A percentile compares a stretch with the other conserved stretches of the same genome.
Evolutionary conservation across 345 rosid genomes (phyloP).

Genomic region (Lepidium aucheri): DNA sequence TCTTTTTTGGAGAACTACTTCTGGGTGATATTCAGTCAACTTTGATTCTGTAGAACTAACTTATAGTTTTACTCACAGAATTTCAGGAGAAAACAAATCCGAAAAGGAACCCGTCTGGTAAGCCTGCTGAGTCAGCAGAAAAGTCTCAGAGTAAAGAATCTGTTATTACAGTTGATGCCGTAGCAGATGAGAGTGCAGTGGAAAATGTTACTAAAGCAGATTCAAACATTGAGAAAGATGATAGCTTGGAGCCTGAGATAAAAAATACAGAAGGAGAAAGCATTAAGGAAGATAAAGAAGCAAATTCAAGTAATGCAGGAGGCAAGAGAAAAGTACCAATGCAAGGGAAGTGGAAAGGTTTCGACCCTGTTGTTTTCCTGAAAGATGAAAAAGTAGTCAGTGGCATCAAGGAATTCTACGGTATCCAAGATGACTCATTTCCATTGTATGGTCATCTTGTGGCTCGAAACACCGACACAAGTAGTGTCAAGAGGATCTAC

Average conservation of each 20-base stretch:
- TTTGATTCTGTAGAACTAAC: not conserved
- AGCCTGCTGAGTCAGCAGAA: slow-evolving; percentile 23
- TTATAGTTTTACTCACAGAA: slow-evolving; percentile 28
- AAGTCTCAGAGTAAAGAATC: slow-evolving; percentile 30
- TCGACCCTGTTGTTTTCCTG: slow-evolving; percentile 83
- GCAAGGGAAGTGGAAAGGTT: slow-evolving; percentile 93
- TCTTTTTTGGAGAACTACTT: not conserved
- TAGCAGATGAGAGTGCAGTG: slow-evolving; percentile 26
- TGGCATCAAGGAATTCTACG: slow-evolving; percentile 68
- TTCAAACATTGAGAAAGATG: slow-evolving; percentile 24
- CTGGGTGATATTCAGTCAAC: not conserved
- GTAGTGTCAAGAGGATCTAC: slow-evolving; percentile 86
- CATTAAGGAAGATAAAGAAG: slow-evolving; percentile 36
- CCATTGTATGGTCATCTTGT: slow-evolving; percentile 68
- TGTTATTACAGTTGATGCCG: slow-evolving; percentile 19
- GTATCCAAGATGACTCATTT: slow-evolving; percentile 58
- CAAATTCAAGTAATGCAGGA: slow-evolving; percentile 31
- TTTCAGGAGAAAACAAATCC: slow-evolving; percentile 35
- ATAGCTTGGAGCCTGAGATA: slow-evolving; percentile 20
- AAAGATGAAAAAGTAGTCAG: slow-evolving; percentile 56
- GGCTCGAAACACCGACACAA: slow-evolving; percentile 62
- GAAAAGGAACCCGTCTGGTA: slow-evolving; percentile 7
- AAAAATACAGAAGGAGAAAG: slow-evolving; percentile 26
- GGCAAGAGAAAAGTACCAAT: slow-evolving; percentile 79
- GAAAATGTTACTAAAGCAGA: slow-evolving; percentile 34